Base-by-base conservation (phyloP, 805 yeast genomes). In the Teunomyces atbi region DNA sequence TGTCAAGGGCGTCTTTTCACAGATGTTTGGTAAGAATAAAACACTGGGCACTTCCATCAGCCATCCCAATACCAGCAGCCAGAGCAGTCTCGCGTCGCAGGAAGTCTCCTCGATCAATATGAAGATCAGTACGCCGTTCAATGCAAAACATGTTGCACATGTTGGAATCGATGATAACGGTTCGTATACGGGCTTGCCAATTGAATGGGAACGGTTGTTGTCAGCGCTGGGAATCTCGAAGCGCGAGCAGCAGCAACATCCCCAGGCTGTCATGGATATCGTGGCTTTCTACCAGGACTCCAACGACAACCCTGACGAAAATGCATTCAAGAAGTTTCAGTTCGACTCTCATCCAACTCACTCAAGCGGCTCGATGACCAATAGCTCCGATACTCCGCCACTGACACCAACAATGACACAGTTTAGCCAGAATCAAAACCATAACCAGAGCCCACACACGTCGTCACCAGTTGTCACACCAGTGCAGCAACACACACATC, bases 241-340 rank as follows among this genome's bases (percentile, higher is more conserved):
- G 52, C 86, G 81, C 52, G 99, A 94, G 58, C 96, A 89, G 68
- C 84, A 84, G 60, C 87, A 85, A 50, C 89, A 94, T 65, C 97
- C 97, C 1, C 91, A 89, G 64, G 97, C 96, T 1, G 96, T 94
- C 4, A 86, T 86, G 76, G 96, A 89, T 58, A 90, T 88, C 49
- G 89, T 89, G 21, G 89, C 88, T 37, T 89, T 89, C 61, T 89
- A 89, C 64, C 88, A 83, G 58, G 86, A 83, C 53, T 60, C 69
- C 6, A 69, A 65, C 51, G 77, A 73, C 36, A 69, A 70, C 48
- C 59, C 68, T 2, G 77, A 74, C 37, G 76, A 72, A 45, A 56
- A 65, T 48, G 76, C 76, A 5, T 71, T 74, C 53, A 68, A 64
- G 53, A 74, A 74, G 49, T 74, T 74, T 57, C 61, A 67, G 41